Evolutionary conservation across 805 yeast species (phyloP), one percentile per base, ranked within the genome.

Genomic region (Metschnikowia santaceciliae): DNA sequence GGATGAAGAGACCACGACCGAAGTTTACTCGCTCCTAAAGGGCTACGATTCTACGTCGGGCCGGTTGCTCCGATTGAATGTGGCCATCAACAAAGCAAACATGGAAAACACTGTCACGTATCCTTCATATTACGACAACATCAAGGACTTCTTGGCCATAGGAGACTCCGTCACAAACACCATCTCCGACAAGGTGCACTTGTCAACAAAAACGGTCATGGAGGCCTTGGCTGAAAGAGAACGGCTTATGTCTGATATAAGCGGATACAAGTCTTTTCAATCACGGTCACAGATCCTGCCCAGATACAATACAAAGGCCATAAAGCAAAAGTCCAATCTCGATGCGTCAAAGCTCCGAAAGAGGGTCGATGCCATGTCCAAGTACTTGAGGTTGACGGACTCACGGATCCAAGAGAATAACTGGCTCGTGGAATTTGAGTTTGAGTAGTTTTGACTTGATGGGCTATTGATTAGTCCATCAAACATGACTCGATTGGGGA

Each of bases 201-300:
- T 10, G 30, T 42, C 46, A 11, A 42, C 37, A 14, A 42, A 42
- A 14, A 8, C 32, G n/a, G 13, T 33, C 8, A 42, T 42, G 46
- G 38, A 34, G 38, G 46, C 46, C 5, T 42, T 42, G 38, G 46
- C 23, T 8, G 46, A n/a, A 11, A 34, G 46, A 20, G 46, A 33
- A 3, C 38, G 46, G 17, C 38, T 42, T n/a, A 11, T 6, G 1
- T 3, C 14, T 4, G 46, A 32, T 20, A 20, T 34, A 6, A 13
- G 8, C 8, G 22, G n/a, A 13, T 20, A 20, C 32, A 42, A 32
- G 37, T 22, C 6, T 8, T 32, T 42, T n/a, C 32, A 22, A 42
- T 4, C 17, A n/a, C 14, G 8, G 11, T 19, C 38, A 3, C 17
- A 17, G 13, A 7, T 42, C 14, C 4, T 4, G 14, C 46, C 45